Percentiles rank a stretch among this genome's conserved stretches.
phyloP scores from a whole-genome alignment of 148 eudicot genomes.

The Rhododendron griersonianum region DNA sequence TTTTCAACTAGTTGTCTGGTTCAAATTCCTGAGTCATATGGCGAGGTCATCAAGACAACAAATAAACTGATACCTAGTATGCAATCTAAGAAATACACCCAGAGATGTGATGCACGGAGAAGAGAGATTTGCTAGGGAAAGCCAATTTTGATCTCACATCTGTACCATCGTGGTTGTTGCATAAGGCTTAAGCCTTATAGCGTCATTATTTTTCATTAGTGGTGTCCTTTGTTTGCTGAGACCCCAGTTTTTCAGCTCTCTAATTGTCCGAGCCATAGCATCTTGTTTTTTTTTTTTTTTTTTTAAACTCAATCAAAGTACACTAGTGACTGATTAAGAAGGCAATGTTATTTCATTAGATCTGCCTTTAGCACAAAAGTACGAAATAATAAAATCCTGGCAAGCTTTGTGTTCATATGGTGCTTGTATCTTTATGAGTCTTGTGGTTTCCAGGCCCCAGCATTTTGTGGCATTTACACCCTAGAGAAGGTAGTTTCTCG shows the following conservation, averaged over 20 bases:
- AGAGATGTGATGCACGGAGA: not conserved
- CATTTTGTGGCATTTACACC: slow-evolving; percentile 59
- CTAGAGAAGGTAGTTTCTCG: slow-evolving; percentile 61
- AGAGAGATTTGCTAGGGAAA: not conserved
- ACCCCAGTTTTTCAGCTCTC: not conserved
- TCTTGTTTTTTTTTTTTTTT: not conserved
- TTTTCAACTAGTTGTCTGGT: not conserved
- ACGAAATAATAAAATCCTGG: not conserved
- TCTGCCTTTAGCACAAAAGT: not conserved
- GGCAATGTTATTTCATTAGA: not conserved
- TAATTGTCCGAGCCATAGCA: not conserved
- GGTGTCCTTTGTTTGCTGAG: not conserved
- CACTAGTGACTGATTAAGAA: not conserved
- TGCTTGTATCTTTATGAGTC: not conserved
- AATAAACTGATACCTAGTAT: too few species aligned
- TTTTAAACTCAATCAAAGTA: not conserved
- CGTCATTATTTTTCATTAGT: not conserved
- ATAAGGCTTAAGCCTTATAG: not conserved
- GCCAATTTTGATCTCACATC: not conserved
- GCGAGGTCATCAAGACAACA: too few species aligned
- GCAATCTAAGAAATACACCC: not conserved
- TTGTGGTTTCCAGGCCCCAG: slow-evolving; percentile 50
- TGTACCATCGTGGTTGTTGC: not conserved
- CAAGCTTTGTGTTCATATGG: not conserved
- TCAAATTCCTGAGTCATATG: not conserved